Percentiles rank a stretch among this genome's conserved stretches.
phyloP scores from a whole-genome alignment of 2,329 filamentous ascomycete species.

The Stenocarpella maydis region DNA sequence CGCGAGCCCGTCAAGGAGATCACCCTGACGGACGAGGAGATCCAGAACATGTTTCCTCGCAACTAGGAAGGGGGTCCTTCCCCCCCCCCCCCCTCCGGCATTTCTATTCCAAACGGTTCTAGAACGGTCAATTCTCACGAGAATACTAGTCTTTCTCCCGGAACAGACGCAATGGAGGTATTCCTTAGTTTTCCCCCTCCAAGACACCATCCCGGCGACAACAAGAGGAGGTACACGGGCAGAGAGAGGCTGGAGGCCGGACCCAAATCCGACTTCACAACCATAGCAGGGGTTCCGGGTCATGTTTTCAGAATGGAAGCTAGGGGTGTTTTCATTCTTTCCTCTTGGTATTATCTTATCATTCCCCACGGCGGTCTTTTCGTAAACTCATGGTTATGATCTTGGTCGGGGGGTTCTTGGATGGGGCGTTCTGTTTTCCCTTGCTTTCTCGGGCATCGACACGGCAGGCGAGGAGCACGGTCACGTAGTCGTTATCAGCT shows the following conservation, averaged over 20 bases:
- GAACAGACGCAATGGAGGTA: too few relatives aligned
- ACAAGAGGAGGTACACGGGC: too few relatives aligned
- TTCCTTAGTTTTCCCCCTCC: too few relatives aligned
- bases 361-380: constrained; percentile 29
- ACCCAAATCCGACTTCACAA: too few relatives aligned
- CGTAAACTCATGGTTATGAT: constrained; percentile 10
- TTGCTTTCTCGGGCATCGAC: constrained; percentile 18
- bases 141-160: too few relatives aligned
- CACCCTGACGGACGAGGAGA: constrained; percentile 78
- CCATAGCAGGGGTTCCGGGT: constrained; percentile 28
- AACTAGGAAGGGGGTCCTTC: too few relatives aligned
- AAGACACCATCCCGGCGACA: too few relatives aligned
- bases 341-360: constrained; percentile 28
- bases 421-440: constrained; percentile 24
- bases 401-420: constrained; percentile 15
- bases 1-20: constrained; percentile 84
- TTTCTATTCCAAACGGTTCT: too few relatives aligned
- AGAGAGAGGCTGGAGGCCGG: too few relatives aligned
- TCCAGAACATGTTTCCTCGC: constrained; percentile 72
- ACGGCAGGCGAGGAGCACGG: constrained; percentile 7
- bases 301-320: constrained; percentile 25
- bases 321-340: constrained; percentile 22
- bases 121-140: too few relatives aligned
- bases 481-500: constrained; percentile 23
- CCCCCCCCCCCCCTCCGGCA: too few relatives aligned